These are phyloP conservation scores for Aquilaria sinensis DNA, from an alignment of 345 rosid genomes.

Conservation along the genomic window DNA sequence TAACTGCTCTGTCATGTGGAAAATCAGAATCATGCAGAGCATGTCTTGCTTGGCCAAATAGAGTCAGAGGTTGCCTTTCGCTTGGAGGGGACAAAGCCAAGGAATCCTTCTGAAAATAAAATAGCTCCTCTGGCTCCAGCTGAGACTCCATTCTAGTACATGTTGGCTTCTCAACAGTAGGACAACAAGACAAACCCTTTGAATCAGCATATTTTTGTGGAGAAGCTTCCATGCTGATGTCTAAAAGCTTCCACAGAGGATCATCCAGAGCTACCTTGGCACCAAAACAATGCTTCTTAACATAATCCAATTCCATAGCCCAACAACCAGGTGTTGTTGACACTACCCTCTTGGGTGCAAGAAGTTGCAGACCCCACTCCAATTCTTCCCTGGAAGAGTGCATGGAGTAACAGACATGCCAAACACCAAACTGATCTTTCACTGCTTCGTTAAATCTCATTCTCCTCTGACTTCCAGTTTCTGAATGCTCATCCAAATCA, in stretches of 20 bases:
- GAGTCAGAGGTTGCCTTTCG: constrained; percentile 41
- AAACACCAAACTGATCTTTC: constrained; percentile 69
- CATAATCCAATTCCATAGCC: constrained; percentile 75
- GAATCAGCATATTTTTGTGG: constrained; percentile 19
- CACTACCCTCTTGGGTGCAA: constrained; percentile 74
- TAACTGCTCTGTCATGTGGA: constrained; percentile 13
- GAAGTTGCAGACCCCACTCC: constrained; percentile 65
- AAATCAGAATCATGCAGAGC: constrained; percentile 27
- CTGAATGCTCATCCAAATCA: constrained; percentile 32
- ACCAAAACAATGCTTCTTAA: constrained; percentile 43
- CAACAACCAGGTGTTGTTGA: constrained; percentile 74
- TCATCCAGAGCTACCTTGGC: constrained; percentile 38
- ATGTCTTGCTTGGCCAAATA: constrained; percentile 73
- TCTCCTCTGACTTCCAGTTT: constrained; percentile 31
- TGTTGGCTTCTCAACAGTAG: constrained; percentile 20
- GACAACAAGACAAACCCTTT: constrained; percentile 19
- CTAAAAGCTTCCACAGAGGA: constrained; percentile 77
- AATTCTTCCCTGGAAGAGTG: constrained; percentile 83
- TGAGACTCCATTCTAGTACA: constrained; percentile 21
- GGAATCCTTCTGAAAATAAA: constrained; percentile 20
- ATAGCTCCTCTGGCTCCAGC: constrained; percentile 19
- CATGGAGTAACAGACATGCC: constrained; percentile 91
- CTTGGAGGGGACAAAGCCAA: constrained; percentile 36
- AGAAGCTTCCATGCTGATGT: constrained; percentile 40
- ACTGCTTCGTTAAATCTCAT: constrained; percentile 55